These are phyloP conservation scores for Auxenochlorella pyrenoidosa DNA, from an alignment of 139 green algal genomes.

Conservation along the genomic window DNA sequence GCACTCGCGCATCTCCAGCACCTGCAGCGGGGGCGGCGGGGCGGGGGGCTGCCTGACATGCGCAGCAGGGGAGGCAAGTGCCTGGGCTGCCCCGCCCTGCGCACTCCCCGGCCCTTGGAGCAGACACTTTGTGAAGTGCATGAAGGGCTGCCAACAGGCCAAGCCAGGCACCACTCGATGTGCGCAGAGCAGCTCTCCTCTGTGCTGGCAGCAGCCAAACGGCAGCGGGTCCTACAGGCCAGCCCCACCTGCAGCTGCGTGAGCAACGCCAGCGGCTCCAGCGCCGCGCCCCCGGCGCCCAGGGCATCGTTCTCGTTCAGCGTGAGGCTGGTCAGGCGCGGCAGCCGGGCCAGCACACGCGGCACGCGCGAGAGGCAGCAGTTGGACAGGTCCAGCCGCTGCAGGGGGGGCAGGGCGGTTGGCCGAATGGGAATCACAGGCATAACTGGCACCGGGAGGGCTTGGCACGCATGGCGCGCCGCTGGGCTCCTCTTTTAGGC, in stretches of 20 bases:
- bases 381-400: conserved; percentile 33
- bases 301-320: conserved; percentile 28
- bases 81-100: too few species aligned
- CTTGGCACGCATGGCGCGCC: too few species aligned
- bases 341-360: conserved; percentile 20
- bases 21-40: not conserved
- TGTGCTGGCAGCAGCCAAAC: too few species aligned
- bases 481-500: not conserved
- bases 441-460: too few species aligned
- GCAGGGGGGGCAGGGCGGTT: not conserved
- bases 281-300: not conserved
- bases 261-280: conserved; percentile 7
- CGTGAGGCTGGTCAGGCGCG: conserved; percentile 19
- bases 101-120: too few species aligned
- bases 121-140: not conserved
- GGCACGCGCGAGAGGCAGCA: conserved; percentile 30
- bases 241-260: conserved; percentile 3
- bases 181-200: too few species aligned
- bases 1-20: conserved; percentile 36
- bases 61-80: too few species aligned
- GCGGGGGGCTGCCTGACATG: too few species aligned
- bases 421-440: too few species aligned
- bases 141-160: too few species aligned
- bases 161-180: too few species aligned
- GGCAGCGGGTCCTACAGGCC: not conserved